Evolutionary conservation across 305 asterid species (phyloP).

Genomic region (Fraxinus nigra): DNA sequence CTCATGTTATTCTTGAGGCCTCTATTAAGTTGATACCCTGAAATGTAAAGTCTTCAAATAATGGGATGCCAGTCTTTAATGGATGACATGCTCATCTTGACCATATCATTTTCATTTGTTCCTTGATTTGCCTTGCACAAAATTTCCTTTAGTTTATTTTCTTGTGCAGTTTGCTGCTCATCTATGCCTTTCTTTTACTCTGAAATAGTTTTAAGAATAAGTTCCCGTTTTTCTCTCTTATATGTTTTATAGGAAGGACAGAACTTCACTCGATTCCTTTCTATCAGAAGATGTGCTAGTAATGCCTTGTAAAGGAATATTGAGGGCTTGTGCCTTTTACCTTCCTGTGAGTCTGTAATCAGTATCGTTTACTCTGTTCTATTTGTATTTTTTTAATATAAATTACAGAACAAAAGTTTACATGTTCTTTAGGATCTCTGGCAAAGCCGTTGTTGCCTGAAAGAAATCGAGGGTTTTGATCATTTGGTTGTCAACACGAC

Average conservation of each 20-base stretch:
- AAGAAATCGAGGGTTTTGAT: constrained; percentile 80
- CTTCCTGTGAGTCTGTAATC: constrained; percentile 65
- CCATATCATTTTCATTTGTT: neutral
- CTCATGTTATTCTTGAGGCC: neutral
- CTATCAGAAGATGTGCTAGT: constrained; percentile 58
- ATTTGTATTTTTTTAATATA: constrained; percentile 3
- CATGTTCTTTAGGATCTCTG: constrained; percentile 68
- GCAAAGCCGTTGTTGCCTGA: constrained; percentile 77
- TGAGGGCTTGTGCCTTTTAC: constrained; percentile 80
- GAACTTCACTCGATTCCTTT: constrained; percentile 58
- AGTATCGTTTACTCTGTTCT: constrained; percentile 11
- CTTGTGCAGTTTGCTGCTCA: neutral
- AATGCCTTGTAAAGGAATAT: constrained; percentile 82
- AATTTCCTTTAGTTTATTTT: neutral
- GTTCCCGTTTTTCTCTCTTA: constrained; percentile 11
- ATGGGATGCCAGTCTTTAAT: neutral
- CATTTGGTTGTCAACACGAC: constrained; percentile 65
- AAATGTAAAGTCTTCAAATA: neutral
- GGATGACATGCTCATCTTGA: neutral
- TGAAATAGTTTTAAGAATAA: neutral
- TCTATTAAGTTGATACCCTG: neutral
- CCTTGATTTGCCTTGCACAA: neutral
- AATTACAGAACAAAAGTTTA: constrained; percentile 6
- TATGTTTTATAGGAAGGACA: constrained; percentile 60
- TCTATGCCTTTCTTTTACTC: neutral